Percentiles rank a stretch among this genome's conserved stretches.
Evolutionary conservation across 805 yeast species (phyloP).

Genomic region (Candida sphagnicola): DNA sequence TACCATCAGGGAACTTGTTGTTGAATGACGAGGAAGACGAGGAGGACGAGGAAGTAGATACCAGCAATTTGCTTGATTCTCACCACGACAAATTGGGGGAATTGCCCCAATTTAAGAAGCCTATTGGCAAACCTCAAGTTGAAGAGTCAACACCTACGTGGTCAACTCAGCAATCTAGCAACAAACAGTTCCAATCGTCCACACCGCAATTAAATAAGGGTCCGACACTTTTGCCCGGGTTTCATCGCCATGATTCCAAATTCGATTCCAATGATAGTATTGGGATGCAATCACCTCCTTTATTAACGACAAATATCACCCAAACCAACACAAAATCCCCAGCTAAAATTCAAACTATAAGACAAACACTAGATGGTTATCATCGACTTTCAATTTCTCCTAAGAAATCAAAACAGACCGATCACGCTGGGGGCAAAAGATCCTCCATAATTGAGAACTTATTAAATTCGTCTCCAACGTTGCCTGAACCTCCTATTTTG

Average conservation of each 20-base stretch:
- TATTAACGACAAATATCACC: conserved; percentile 8
- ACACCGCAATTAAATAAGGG: conserved; percentile 19
- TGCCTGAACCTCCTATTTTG: conserved; percentile 41
- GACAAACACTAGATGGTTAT: conserved; percentile 28
- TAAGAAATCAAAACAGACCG: conserved; percentile 15
- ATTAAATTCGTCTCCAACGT: conserved; percentile 39
- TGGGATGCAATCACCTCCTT: conserved; percentile 18
- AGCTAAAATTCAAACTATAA: conserved; percentile 20
- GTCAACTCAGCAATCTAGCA: conserved; percentile 22
- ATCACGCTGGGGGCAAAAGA: conserved; percentile 19
- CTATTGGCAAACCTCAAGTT: conserved; percentile 13
- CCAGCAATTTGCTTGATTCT: conserved; percentile 1
- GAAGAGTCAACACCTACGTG: conserved; percentile 34
- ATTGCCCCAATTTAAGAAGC: conserved; percentile 13
- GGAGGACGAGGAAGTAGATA: conserved; percentile 8
- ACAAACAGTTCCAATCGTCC: conserved; percentile 17
- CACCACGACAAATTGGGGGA: conserved; percentile 6
- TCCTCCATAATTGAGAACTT: conserved; percentile 33
- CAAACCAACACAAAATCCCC: conserved; percentile 11
- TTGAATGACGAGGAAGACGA: conserved; percentile 16
- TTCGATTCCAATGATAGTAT: conserved; percentile 23
- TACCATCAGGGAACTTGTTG: conserved; percentile 13
- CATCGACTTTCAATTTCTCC: conserved; percentile 31
- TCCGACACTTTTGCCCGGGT: conserved; percentile 4
- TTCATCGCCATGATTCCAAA: conserved; percentile 6